Base-by-base conservation (phyloP, 805 yeast species). In the Myxozyma udenii region DNA sequence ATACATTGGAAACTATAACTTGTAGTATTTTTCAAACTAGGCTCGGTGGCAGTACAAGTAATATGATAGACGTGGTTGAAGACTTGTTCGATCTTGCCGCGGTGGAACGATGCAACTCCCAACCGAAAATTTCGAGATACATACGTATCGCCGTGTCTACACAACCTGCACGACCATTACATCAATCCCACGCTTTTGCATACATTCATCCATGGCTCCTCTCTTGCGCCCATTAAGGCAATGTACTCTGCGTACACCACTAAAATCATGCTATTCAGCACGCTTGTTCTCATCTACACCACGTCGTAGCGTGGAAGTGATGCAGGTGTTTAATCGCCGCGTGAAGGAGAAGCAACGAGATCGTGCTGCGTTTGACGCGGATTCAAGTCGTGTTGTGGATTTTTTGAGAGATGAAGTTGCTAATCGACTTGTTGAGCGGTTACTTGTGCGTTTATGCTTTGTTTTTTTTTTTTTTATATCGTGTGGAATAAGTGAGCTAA, bases 401-500 rank as follows among this genome's bases (percentile, higher is more conserved):
- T 87, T 86, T 62, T 68, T 87, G 23, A 73, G 89, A 38, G 82
- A 84, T 62, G 93, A 86, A 64, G 79, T 85, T 5, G 89, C 93
- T 0, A 63, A 73, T 22, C 77, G 86, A 46, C 81, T 89, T 7
- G 79, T 86, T 23, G 95, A 87, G 57, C 74, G 95, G 57, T 67
- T 87, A 46, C 81, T 88, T 1, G 61, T 58, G 37, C 3, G 61
- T 43, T 22, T 38, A n/a, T n/a, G 7, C 18, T 21, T n/a, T 16
- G 12, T 12, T 35, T 35, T 6, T 35, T 5, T 35, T 16, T n/a
- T n/a, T n/a, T n/a, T n/a, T 32, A 3, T 12, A 12, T 12, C 28
- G 12, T 18, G 25, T 16, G 18, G 44, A 19, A 16, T 11, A 18
- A n/a, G 26, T 30, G 37, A 33, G 19, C 4, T n/a, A 6, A 19